Conservation (phyloP, 2,329 filamentous ascomycete genomes). For the Berkeleyomyces basicola region DNA sequence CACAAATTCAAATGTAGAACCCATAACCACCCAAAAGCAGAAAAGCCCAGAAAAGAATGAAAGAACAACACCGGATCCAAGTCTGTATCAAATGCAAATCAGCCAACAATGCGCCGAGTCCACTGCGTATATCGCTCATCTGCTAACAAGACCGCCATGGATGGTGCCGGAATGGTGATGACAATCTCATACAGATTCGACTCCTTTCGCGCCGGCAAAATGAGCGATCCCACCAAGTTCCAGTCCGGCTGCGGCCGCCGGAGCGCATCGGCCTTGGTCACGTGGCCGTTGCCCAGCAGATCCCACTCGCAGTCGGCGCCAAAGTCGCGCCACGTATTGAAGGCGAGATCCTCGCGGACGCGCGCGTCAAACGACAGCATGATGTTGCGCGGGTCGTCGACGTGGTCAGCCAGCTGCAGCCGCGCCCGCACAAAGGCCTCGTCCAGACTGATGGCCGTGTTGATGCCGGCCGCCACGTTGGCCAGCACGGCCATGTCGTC, state of each 20-base stretch:
- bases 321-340: conserved; percentile 31
- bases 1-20: too few species aligned
- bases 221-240: conserved; percentile 20
- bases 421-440: conserved; percentile 25
- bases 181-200: conserved; percentile 19
- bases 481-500: conserved; percentile 18
- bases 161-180: conserved; percentile 19
- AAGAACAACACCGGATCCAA: background rate
- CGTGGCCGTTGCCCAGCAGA: conserved; percentile 17
- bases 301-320: conserved; percentile 26
- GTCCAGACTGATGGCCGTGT: conserved; percentile 20
- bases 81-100: background rate
- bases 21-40: background rate
- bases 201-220: conserved; percentile 19
- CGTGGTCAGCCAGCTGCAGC: conserved; percentile 22
- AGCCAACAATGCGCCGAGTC: conserved; percentile 17
- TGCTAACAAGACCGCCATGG: conserved; percentile 19
- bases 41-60: background rate
- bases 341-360: conserved; percentile 24
- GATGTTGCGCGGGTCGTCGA: conserved; percentile 25
- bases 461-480: conserved; percentile 19
- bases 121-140: conserved; percentile 19
- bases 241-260: conserved; percentile 19
- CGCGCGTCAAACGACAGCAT: conserved; percentile 26
- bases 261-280: conserved; percentile 18